Evolutionary conservation across 208 protist genomes (phyloP).

Genomic region (Trypanosoma melophagium): DNA sequence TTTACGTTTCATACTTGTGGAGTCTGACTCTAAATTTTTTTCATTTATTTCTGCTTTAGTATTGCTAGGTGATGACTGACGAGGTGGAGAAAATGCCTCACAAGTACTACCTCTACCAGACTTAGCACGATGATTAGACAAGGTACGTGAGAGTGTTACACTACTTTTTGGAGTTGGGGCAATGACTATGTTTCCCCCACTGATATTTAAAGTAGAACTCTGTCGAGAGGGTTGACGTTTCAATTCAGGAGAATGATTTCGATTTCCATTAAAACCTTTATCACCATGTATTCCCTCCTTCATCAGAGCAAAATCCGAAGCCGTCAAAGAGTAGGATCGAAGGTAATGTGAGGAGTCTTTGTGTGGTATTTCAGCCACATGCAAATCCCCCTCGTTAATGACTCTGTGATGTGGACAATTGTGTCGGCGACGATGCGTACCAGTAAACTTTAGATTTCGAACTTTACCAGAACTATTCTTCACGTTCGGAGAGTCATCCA

Average conservation of each 20-base stretch:
- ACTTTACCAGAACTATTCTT: not conserved
- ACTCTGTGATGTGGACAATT: constrained; percentile 7
- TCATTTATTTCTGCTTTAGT: not conserved
- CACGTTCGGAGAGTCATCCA: not conserved
- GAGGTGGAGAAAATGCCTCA: not conserved
- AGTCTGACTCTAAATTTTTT: not conserved
- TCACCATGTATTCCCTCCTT: not conserved
- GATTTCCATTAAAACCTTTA: not conserved
- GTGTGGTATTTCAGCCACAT: constrained; percentile 8
- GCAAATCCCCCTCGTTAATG: constrained; percentile 8
- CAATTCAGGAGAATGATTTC: not conserved
- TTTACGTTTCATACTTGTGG: too few relatives aligned
- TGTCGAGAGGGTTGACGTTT: not conserved
- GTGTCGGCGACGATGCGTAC: not conserved
- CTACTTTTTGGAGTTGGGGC: not conserved
- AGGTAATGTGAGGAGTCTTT: constrained; percentile 21
- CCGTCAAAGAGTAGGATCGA: constrained; percentile 6
- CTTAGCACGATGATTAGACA: constrained; percentile 18
- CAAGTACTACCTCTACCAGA: not conserved
- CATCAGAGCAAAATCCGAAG: too few relatives aligned
- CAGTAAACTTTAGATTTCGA: constrained; percentile 7
- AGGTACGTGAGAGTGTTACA: constrained; percentile 8
- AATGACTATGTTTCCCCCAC: not conserved
- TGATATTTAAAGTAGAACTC: not conserved
- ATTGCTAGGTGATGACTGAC: not conserved